phyloP scores from a whole-genome alignment of 2,329 filamentous ascomycete species.

The Macrophomina pseudophaseolina region DNA sequence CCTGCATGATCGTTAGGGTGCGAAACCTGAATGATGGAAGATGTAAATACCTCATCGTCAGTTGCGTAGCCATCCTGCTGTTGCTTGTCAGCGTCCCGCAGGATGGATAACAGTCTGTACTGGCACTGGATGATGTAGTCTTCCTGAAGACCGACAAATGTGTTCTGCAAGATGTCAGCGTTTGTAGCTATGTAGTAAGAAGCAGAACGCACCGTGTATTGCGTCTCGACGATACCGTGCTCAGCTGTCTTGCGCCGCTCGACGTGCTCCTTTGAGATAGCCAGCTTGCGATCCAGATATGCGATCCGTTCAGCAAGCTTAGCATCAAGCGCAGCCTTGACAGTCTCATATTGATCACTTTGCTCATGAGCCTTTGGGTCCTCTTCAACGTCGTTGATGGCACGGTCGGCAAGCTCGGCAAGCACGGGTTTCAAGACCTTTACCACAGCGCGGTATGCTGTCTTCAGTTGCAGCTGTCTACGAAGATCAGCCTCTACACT shows the following conservation, averaged over 20 bases:
- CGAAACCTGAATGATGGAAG: neutral
- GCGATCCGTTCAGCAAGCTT: slow-evolving; percentile 49
- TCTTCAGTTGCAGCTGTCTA: slow-evolving; percentile 70
- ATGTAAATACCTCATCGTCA: slow-evolving; percentile 47
- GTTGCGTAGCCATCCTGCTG: slow-evolving; percentile 37
- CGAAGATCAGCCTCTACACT: slow-evolving; percentile 54
- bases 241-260: slow-evolving; percentile 42
- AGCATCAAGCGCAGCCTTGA: slow-evolving; percentile 59
- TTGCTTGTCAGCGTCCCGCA: slow-evolving; percentile 39
- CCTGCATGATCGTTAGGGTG: slow-evolving; percentile 29
- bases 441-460: slow-evolving; percentile 66
- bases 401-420: slow-evolving; percentile 68
- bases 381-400: slow-evolving; percentile 62
- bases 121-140: slow-evolving; percentile 44
- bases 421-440: slow-evolving; percentile 68
- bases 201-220: slow-evolving; percentile 42
- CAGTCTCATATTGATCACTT: slow-evolving; percentile 58
- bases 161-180: slow-evolving; percentile 22
- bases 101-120: slow-evolving; percentile 33
- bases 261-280: slow-evolving; percentile 44
- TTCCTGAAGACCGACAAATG: slow-evolving; percentile 32
- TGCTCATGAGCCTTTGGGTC: slow-evolving; percentile 60
- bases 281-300: slow-evolving; percentile 45
- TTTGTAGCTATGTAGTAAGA: neutral
- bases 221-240: slow-evolving; percentile 40